Evolutionary conservation across 148 eudicot species (phyloP).

Genomic region (Hydrangea macrophylla): DNA sequence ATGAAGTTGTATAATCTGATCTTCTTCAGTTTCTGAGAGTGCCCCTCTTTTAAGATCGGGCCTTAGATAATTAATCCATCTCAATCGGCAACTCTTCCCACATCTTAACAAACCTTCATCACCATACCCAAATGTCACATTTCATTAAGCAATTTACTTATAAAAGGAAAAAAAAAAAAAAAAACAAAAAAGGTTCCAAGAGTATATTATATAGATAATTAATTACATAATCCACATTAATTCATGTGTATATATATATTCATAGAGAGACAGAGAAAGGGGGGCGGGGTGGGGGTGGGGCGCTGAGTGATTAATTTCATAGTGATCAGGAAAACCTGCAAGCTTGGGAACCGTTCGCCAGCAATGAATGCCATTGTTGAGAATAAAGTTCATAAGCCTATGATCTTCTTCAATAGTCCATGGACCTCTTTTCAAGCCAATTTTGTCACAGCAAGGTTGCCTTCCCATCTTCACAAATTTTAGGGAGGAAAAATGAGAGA

Average conservation of each 20-base stretch:
- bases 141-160: background rate
- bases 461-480: conserved; percentile 52
- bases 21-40: conserved; percentile 58
- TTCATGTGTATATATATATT: background rate
- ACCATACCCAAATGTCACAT: background rate
- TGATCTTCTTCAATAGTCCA: conserved; percentile 84
- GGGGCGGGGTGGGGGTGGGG: too few relatives aligned
- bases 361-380: conserved; percentile 62
- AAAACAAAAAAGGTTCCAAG: too few relatives aligned
- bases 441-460: conserved; percentile 74
- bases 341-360: conserved; percentile 76
- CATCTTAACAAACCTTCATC: conserved; percentile 65
- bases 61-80: conserved; percentile 82
- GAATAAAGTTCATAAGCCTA: conserved; percentile 59
- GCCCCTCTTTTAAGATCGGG: conserved; percentile 77
- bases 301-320: background rate
- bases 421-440: conserved; percentile 80
- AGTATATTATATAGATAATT: too few relatives aligned
- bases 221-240: too few relatives aligned
- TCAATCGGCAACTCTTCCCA: conserved; percentile 78
- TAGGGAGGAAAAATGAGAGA: background rate
- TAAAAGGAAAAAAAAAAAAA: too few relatives aligned
- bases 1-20: conserved; percentile 72
- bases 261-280: background rate
- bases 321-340: too few relatives aligned